phyloP scores from a whole-genome alignment of 2,329 filamentous ascomycete genomes.

The Fusarium transvaalense region DNA sequence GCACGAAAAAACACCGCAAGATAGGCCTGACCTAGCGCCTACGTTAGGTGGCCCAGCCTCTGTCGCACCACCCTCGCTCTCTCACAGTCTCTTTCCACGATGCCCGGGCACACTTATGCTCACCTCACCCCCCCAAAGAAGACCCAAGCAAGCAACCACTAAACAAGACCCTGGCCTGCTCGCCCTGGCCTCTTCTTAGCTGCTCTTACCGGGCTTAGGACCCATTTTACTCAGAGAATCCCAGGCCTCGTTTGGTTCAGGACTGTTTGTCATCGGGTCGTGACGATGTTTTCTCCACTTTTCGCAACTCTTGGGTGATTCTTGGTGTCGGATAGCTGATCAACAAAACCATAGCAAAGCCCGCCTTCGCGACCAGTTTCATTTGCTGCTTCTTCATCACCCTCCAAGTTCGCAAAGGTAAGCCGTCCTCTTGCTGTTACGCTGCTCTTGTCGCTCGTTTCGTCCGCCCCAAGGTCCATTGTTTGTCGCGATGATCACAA shows the following conservation, averaged over 20 bases:
- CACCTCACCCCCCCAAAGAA: constrained; percentile 3
- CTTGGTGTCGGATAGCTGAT: constrained; percentile 45
- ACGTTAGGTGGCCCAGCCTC: background rate
- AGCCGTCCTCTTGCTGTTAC: constrained; percentile 16
- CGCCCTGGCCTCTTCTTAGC: constrained; percentile 28
- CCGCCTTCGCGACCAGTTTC: constrained; percentile 47
- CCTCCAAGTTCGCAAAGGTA: constrained; percentile 50
- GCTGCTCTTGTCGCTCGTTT: constrained; percentile 14
- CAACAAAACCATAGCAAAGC: constrained; percentile 50
- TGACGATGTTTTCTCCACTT: constrained; percentile 48
- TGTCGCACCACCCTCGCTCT: constrained; percentile 15
- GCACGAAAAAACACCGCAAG: constrained; percentile 24
- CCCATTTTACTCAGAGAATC: constrained; percentile 28
- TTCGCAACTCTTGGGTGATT: constrained; percentile 45
- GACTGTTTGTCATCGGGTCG: constrained; percentile 42
- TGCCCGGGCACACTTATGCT: constrained; percentile 4
- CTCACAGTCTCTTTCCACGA: background rate
- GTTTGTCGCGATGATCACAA: constrained; percentile 13
- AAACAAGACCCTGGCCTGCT: constrained; percentile 30
- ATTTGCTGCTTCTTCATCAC: constrained; percentile 50
- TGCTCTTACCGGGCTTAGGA: constrained; percentile 24
- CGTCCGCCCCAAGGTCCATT: constrained; percentile 14
- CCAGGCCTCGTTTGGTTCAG: constrained; percentile 28
- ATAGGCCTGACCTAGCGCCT: constrained; percentile 11
- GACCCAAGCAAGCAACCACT: constrained; percentile 33